A percentile compares a stretch with the other conserved stretches of the same genome.
These are phyloP conservation scores for Solanum sitiens DNA, from an alignment of 257 asterid species.

Conservation along the genomic window DNA sequence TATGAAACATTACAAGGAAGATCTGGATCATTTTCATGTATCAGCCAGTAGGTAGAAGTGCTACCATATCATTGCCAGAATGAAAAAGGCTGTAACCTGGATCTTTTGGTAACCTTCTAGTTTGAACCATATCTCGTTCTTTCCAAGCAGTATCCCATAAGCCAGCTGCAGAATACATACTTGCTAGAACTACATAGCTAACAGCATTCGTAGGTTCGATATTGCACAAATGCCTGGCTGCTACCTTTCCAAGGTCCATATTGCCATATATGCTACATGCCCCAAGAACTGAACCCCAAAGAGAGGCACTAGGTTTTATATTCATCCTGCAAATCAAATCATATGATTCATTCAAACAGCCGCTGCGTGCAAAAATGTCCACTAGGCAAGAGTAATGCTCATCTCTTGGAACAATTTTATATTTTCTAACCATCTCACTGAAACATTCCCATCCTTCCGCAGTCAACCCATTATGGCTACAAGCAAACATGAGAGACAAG, in stretches of 20 bases:
- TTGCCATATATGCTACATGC: conserved; percentile 28
- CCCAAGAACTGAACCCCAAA: conserved; percentile 38
- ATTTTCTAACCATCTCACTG: conserved; percentile 22
- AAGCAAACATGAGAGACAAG: conserved; percentile 42
- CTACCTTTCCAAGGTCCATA: conserved; percentile 19
- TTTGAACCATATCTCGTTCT: conserved; percentile 19
- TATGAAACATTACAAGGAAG: not conserved
- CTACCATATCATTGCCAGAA: not conserved
- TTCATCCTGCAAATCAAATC: conserved; percentile 13
- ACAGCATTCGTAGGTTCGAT: conserved; percentile 20
- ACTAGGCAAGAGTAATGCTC: conserved; percentile 45
- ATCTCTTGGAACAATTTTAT: conserved; percentile 21
- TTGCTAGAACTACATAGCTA: conserved; percentile 30
- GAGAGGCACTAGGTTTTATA: conserved; percentile 10
- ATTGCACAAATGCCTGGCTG: conserved; percentile 14
- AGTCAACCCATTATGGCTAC: conserved; percentile 45
- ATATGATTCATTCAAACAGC: conserved; percentile 36
- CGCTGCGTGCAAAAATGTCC: conserved; percentile 36
- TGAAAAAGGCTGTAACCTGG: conserved; percentile 26
- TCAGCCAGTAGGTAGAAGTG: not conserved
- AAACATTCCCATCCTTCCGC: conserved; percentile 32
- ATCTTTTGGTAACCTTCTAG: conserved; percentile 4
- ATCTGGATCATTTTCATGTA: not conserved
- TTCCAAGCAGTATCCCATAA: conserved; percentile 22
- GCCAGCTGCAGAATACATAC: conserved; percentile 40